Evolutionary conservation across 1,139 yeast species (phyloP), one percentile per base, ranked within the genome.

Genomic region (Yamadazyma kanchanaburiensis): DNA sequence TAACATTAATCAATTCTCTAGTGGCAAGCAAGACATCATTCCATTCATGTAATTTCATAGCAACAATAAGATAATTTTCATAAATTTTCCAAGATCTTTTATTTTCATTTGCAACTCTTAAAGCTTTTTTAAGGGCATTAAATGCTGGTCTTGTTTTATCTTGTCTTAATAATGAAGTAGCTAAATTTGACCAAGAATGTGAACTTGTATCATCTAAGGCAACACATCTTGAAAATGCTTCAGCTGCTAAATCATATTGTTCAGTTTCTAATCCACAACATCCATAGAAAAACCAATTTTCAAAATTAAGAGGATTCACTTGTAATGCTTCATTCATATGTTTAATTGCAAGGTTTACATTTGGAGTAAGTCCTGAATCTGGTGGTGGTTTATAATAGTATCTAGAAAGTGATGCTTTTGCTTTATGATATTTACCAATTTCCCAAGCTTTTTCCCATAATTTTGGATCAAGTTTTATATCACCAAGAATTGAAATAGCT

Each of bases 281-380:
- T 4, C 98, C 97, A 48, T 89, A 89, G 46, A 88, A 75, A 53
- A 80, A 91, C 96, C 97, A 89, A 26, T 94, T 85, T 19, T 83
- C 85, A 46, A 74, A 77, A 45, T 74, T 78, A 34, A 87, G 63
- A n/a, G 96, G 94, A 49, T 82, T 82, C 12, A 77, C 77, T 15
- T 70, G 64, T 37, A 91, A 66, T 9, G 94, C 79, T 27, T 87
- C 94, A 45, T 76, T 74, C 64, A 88, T 71, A 50, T 88, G 86
- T 26, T 60, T 58, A 33, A 87, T 70, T 0, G 91, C 83, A 28
- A 61, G 48, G 7, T 55, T 69, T 11, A 80, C 45, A 42, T 87
- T 70, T 38, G 75, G 72, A 4, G 60, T 49, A 13, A 74, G 47
- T 0, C 82, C 83, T 7, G 79, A 60, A 3, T 54, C 53, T 12